A percentile compares a stretch with the other conserved stretches of the same genome.
These are phyloP conservation scores for Spathaspora passalidarum DNA, from an alignment of 805 yeast species.

Conservation along the genomic window DNA sequence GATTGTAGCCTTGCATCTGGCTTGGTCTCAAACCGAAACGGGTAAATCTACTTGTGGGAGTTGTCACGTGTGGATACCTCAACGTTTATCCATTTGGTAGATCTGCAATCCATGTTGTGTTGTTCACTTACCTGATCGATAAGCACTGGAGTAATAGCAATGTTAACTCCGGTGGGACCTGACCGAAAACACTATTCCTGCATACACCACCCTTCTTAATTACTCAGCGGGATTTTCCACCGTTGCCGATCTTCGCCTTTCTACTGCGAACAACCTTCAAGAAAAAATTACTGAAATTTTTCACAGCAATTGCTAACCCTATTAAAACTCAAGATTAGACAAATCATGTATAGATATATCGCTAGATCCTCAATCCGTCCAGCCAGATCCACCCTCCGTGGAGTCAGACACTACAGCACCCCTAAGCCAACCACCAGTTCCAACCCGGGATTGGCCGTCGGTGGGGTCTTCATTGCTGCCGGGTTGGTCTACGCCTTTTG, in stretches of 20 bases:
- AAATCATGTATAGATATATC: conserved; percentile 18
- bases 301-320: not conserved
- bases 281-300: not conserved
- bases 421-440: not conserved
- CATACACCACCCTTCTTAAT: not conserved
- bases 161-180: no score
- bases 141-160: no score
- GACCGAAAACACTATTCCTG: not conserved
- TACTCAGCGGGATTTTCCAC: not conserved
- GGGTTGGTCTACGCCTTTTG: conserved; percentile 4
- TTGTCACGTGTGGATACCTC: no score
- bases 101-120: no score
- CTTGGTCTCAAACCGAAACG: no score
- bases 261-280: no score
- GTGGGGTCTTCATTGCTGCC: conserved; percentile 4
- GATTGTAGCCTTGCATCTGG: no score
- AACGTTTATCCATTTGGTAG: no score
- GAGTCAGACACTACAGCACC: conserved; percentile 7
- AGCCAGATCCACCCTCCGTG: no score
- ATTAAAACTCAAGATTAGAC: not conserved
- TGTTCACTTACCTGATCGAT: no score
- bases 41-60: not conserved
- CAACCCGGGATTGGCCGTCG: conserved; percentile 2
- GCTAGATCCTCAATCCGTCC: conserved; percentile 10
- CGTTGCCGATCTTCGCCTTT: not conserved